Base-by-base conservation (phyloP, 2,329 filamentous ascomycete species). In the Alternaria ventricosa region DNA sequence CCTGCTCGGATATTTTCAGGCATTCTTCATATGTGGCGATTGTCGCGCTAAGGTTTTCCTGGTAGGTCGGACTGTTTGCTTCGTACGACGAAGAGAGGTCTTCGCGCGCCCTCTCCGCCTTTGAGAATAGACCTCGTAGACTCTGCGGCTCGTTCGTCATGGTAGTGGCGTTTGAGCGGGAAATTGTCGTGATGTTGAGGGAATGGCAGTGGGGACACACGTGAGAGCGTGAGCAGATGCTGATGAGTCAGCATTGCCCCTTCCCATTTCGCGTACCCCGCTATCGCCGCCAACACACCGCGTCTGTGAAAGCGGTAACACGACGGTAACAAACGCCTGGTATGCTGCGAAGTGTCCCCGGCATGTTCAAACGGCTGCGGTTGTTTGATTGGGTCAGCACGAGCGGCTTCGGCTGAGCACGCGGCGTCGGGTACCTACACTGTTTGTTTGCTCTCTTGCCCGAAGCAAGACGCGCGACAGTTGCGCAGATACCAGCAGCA, bases 11-110 rank as follows among this genome's bases (percentile, higher is more conserved):
- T 60, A 92, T 87, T 63, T 87, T 84, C 62, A 91, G 84, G 79
- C 92, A 94, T 78, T 91, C 85, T 73, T 91, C 85, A 81, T 97
- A 95, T 57, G 89, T 87, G 67, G 87, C 81, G 71, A 97, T 88
- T 44, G 92, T 88, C 43, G 85, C 81, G 63, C 84, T 83, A 70
- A 97, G 86, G 72, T 89, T 88, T 69, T 90, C 86, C 75, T 88
- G 88, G 81, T 91, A 95, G 59, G 84, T 80, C 33, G 88, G 83
- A 23, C 88, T 89, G 69, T 87, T 91, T 61, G 87, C 87, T 75
- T 92, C 87, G 70, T 85, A 86, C n/a, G 87, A 84, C 59, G 82
- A 82, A 69, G 93, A 90, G 55, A 97, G 79, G 44, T 80, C 80
- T 62, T 82, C 77, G 54, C 88, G 86, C 59, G 85, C 83, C 23